Percentiles rank a stretch among this genome's conserved stretches.
These are phyloP conservation scores for Stagonosporopsis vannaccii DNA, from an alignment of 2,329 filamentous ascomycete genomes.

Conservation along the genomic window DNA sequence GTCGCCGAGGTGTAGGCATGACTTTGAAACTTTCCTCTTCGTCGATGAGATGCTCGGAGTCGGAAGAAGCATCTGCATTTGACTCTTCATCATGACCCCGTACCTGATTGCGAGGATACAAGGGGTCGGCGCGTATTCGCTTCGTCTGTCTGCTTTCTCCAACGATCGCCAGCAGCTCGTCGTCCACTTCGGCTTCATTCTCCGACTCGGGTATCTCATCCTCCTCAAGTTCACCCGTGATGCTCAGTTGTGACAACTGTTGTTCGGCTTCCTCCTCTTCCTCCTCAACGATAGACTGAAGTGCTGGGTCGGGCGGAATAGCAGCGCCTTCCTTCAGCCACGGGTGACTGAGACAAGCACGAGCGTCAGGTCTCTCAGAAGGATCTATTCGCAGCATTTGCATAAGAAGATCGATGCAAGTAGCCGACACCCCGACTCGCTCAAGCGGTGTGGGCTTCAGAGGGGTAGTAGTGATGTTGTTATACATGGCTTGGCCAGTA, in stretches of 20 bases:
- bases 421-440: constrained; percentile 64
- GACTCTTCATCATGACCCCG: constrained; percentile 49
- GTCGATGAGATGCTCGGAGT: constrained; percentile 39
- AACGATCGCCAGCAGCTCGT: constrained; percentile 43
- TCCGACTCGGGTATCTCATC: constrained; percentile 42
- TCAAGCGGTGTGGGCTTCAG: constrained; percentile 72
- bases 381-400: constrained; percentile 86
- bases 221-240: constrained; percentile 45
- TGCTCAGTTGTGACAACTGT: constrained; percentile 59
- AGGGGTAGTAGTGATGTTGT: constrained; percentile 82
- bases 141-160: constrained; percentile 50
- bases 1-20: constrained; percentile 31
- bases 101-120: constrained; percentile 49
- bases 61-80: constrained; percentile 49
- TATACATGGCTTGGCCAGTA: constrained; percentile 78
- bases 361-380: constrained; percentile 75
- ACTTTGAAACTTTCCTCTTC: constrained; percentile 40
- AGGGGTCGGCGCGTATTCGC: constrained; percentile 52
- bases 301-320: constrained; percentile 32
- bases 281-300: constrained; percentile 58
- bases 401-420: constrained; percentile 75
- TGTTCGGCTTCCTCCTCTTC: constrained; percentile 65
- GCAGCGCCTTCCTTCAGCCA: constrained; percentile 72
- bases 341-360: constrained; percentile 71
- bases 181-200: constrained; percentile 41